phyloP scores from a whole-genome alignment of 805 yeast genomes.

The Wickerhamomyces xylosicus region DNA sequence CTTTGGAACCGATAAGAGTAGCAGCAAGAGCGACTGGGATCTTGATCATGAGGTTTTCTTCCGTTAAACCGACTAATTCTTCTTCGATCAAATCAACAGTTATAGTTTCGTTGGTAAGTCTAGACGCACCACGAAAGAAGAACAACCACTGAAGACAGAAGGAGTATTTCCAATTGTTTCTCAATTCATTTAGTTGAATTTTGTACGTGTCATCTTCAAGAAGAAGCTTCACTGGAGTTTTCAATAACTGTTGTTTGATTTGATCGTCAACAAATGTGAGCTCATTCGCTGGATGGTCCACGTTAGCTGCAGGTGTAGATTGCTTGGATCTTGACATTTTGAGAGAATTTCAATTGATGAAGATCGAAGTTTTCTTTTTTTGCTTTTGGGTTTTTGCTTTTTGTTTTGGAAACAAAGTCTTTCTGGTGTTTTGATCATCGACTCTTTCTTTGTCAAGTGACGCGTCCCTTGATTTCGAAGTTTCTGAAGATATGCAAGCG shows the following conservation, averaged over 20 bases:
- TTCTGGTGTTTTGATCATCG: no score
- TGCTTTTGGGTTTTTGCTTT: no score
- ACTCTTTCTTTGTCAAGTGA: no score
- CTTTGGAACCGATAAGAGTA: constrained; percentile 14
- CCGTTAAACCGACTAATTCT: constrained; percentile 39
- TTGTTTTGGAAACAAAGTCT: no score
- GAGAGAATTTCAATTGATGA: not conserved
- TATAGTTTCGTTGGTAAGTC: constrained; percentile 39
- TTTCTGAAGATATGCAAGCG: no score
- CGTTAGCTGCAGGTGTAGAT: constrained; percentile 9
- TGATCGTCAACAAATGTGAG: constrained; percentile 22
- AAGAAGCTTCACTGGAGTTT: constrained; percentile 27
- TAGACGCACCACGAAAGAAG: constrained; percentile 40
- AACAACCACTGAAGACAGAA: constrained; percentile 46
- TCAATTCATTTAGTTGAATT: constrained; percentile 19
- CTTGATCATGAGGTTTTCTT: constrained; percentile 30
- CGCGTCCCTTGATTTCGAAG: no score
- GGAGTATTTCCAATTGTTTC: constrained; percentile 28
- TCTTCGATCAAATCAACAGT: constrained; percentile 49
- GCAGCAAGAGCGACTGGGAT: constrained; percentile 24
- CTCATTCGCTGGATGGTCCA: constrained; percentile 19
- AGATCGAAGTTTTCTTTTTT: no score
- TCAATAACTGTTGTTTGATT: constrained; percentile 23
- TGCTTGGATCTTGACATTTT: constrained; percentile 14
- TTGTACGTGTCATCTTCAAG: constrained; percentile 28